These are phyloP conservation scores for Diddensiella santjacobensis DNA, from an alignment of 805 yeast species.

Conservation along the genomic window DNA sequence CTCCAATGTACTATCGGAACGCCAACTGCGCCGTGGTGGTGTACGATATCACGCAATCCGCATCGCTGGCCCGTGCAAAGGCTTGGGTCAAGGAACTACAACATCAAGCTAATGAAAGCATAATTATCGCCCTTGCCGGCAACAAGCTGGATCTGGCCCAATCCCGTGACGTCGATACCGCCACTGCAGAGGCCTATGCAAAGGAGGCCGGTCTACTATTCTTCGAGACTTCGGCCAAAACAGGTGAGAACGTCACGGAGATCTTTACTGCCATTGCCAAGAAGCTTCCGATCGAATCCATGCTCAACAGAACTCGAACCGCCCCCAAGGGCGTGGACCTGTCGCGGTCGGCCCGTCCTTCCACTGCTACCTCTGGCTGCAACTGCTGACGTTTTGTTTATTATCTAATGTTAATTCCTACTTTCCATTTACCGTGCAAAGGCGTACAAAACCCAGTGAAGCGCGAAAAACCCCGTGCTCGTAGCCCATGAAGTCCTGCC, in stretches of 20 bases:
- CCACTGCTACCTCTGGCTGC: conserved; percentile 29
- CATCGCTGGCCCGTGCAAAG: conserved; percentile 71
- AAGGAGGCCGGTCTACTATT: conserved; percentile 54
- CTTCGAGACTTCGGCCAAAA: conserved; percentile 73
- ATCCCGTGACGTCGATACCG: conserved; percentile 44
- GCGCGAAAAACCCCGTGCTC: background rate
- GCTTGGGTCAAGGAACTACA: conserved; percentile 91
- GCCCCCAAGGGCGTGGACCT: conserved; percentile 35
- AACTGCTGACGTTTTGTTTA: conserved; percentile 29
- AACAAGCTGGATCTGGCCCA: conserved; percentile 69
- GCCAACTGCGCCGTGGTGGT: conserved; percentile 84
- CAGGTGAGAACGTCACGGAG: conserved; percentile 56
- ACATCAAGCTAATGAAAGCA: conserved; percentile 69
- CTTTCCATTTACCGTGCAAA: background rate
- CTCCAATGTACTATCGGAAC: conserved; percentile 80
- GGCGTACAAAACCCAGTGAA: conserved; percentile 5
- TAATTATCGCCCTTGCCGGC: conserved; percentile 83
- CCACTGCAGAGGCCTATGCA: conserved; percentile 47
- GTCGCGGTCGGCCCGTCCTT: conserved; percentile 24
- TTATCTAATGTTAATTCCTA: background rate
- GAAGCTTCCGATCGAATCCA: conserved; percentile 44
- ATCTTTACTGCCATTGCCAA: conserved; percentile 46
- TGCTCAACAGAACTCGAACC: conserved; percentile 20
- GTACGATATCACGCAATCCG: conserved; percentile 66
- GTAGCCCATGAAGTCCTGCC: conserved; percentile 1